Evolutionary conservation across 2,329 filamentous ascomycete species (phyloP), one percentile per base, ranked within the genome.

Genomic region (Fusarium stilboides): DNA sequence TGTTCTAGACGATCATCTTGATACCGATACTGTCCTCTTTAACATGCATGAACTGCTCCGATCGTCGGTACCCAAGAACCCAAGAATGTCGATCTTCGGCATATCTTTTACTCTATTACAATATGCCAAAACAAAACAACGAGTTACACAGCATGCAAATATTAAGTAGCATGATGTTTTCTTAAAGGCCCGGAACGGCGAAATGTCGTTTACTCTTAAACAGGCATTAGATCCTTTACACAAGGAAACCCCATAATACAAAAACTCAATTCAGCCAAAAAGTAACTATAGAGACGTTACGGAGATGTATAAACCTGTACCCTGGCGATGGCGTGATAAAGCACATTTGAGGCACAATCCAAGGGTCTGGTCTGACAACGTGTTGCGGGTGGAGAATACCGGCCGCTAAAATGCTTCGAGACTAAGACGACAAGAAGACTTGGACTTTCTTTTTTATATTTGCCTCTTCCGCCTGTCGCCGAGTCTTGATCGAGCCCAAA

Each of bases 281-380:
- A 43, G 10, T 14, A 17, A 22, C 42, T 40, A 19, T 8, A 9
- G 5, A 31, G 28, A 31, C 28, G 28, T 13, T 4, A 31, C 10
- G 28, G 49, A 62, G 22, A 62, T 55, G 17, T 45, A 26, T 15
- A 22, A 26, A 42, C 7, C 43, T 34, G n/a, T 26, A 47, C n/a
- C n/a, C 14, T 15, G 13, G 54, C 68, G 42, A 70, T 70, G 67
- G 68, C 68, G 68, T 70, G 68, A 70, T 70, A 65, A 43, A 65
- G 39, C 51, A 34, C 55, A 68, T 46, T 33, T 42, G 45, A 59
- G 64, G 62, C 67, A 70, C 42, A 67, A 70, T 70, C 53, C 53
- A 28, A 66, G 47, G 49, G 46, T 51, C 51, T 63, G 44, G 56
- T 17, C 44, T 54, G 52, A 57, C 22, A 39, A 24, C 36, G 15